Percentiles rank a stretch among this genome's conserved stretches.
phyloP scores from a whole-genome alignment of 1,139 yeast genomes.

The Casaregolazyma suthepensis region DNA sequence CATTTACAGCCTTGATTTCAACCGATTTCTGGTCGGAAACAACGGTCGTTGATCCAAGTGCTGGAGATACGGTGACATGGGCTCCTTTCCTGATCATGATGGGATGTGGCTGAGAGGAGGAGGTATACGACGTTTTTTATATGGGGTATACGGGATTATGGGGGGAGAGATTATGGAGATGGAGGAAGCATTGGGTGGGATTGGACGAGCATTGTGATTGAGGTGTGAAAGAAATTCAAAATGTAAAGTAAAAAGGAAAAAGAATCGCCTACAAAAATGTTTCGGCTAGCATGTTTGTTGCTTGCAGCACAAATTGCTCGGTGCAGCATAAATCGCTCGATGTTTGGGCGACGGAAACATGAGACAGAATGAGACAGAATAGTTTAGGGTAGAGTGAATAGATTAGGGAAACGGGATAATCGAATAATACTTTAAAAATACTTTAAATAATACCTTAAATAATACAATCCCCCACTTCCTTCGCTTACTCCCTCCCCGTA shows the following conservation, averaged over 20 bases:
- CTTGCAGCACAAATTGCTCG: not conserved
- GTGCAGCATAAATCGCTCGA: not conserved
- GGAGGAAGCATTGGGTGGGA: not conserved
- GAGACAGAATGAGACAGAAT: not conserved
- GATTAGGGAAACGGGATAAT: too few species aligned
- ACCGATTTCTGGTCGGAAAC: not conserved
- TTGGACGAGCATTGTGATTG: too few species aligned
- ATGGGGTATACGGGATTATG: not conserved
- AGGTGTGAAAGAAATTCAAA: not conserved
- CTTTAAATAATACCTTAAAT: too few species aligned
- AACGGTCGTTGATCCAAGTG: not conserved
- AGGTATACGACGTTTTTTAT: not conserved
- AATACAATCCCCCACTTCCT: not conserved
- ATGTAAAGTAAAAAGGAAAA: too few species aligned
- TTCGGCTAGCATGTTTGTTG: not conserved
- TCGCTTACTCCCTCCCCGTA: not conserved
- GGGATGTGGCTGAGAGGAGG: not conserved
- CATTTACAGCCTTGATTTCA: not conserved
- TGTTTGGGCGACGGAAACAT: not conserved
- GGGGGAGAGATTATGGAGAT: not conserved
- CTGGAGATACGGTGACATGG: not conserved
- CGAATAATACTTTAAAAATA: too few species aligned
- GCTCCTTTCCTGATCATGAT: not conserved
- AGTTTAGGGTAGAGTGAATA: too few species aligned
- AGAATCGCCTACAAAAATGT: not conserved